Evolutionary conservation across 176 grass and related monocot species (phyloP).

Genomic region (Hordeum vulgare): MorexV3_pseudomolecules_assembly NC_058522.1:582824293-582824792

Average conservation of each 20-base stretch:
- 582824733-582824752: conserved; percentile 6
- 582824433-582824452: conserved; percentile 93
- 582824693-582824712: neutral
- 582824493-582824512: conserved; percentile 50
- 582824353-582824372: neutral
- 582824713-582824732: neutral
- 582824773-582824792: neutral
- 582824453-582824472: conserved; percentile 86
- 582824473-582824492: conserved; percentile 58
- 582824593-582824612: neutral
- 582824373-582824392: conserved; percentile 16
- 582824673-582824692: neutral
- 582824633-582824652: neutral
- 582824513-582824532: neutral
- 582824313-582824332: neutral
- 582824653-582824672: neutral
- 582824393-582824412: conserved; percentile 67
- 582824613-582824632: neutral
- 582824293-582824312: neutral
- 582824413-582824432: conserved; percentile 86
- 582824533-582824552: neutral
- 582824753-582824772: neutral
- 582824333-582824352: neutral
- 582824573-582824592: neutral
- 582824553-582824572: neutral